phyloP scores from a whole-genome alignment of 805 yeast species.

The Wickerhamomyces ciferrii region DNA sequence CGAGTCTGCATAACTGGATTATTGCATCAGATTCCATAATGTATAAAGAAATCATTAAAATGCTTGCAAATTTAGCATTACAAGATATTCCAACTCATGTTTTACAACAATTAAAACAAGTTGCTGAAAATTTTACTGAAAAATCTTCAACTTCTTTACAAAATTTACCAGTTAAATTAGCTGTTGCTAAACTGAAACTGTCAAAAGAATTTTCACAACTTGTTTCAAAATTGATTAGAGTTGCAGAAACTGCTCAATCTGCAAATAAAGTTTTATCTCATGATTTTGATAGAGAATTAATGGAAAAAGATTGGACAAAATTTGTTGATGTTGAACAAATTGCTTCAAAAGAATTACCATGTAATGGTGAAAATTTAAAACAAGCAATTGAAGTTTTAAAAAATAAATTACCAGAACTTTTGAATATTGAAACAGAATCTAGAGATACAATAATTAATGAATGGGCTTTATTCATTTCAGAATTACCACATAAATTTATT shows the following conservation, averaged over 20 bases:
- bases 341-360: slow-evolving; percentile 45
- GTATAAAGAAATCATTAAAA: slow-evolving; percentile 47
- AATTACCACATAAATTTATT: slow-evolving; percentile 42
- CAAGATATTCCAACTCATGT: slow-evolving; percentile 54
- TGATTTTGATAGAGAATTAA: slow-evolving; percentile 36
- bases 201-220: slow-evolving; percentile 51
- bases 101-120: slow-evolving; percentile 45
- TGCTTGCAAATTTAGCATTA: slow-evolving; percentile 57
- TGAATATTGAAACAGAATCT: slow-evolving; percentile 13
- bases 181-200: slow-evolving; percentile 44
- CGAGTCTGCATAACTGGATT: slow-evolving; percentile 56
- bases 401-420: slow-evolving; percentile 28
- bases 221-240: slow-evolving; percentile 48
- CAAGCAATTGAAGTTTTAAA: slow-evolving; percentile 29
- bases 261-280: slow-evolving; percentile 42
- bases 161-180: slow-evolving; percentile 45
- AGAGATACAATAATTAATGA: slow-evolving; percentile 13
- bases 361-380: slow-evolving; percentile 30
- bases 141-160: slow-evolving; percentile 33
- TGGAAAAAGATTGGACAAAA: slow-evolving; percentile 54
- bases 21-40: slow-evolving; percentile 58
- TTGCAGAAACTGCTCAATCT: slow-evolving; percentile 45
- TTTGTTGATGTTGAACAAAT: slow-evolving; percentile 42
- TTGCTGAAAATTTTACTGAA: slow-evolving; percentile 44
- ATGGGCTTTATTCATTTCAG: slow-evolving; percentile 31